These are phyloP conservation scores for Dipodascus geniculatus DNA, from an alignment of 805 yeast genomes.

Conservation along the genomic window DNA sequence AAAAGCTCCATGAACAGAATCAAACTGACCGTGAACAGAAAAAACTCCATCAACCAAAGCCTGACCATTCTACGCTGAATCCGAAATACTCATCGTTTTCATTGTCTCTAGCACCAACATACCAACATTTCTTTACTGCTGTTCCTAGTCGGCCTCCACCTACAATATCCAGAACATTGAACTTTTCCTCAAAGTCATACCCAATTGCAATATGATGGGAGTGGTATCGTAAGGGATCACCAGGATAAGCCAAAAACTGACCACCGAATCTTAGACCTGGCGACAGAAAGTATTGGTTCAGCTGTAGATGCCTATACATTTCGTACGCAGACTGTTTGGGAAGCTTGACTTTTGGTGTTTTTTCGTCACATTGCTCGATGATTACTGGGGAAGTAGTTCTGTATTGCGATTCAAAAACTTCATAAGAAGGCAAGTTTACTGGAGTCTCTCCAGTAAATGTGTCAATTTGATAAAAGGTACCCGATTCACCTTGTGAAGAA, in stretches of 20 bases:
- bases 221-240: constrained; percentile 85
- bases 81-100: constrained; percentile 23
- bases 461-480: constrained; percentile 5
- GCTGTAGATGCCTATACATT: constrained; percentile 32
- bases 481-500: constrained; percentile 4
- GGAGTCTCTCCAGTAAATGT: constrained; percentile 5
- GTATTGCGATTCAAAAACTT: constrained; percentile 5
- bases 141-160: constrained; percentile 90
- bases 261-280: constrained; percentile 94
- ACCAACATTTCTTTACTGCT: constrained; percentile 79
- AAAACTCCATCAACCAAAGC: constrained; percentile 52
- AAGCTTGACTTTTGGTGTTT: neutral
- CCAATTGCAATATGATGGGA: constrained; percentile 68
- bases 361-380: neutral
- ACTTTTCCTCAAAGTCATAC: constrained; percentile 36
- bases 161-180: constrained; percentile 45
- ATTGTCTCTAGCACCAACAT: constrained; percentile 29
- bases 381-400: neutral
- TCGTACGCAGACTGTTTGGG: constrained; percentile 18
- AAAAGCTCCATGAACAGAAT: too few relatives aligned
- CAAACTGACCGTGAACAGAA: too few relatives aligned
- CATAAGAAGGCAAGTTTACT: constrained; percentile 9
- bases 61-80: constrained; percentile 92
- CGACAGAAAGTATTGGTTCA: constrained; percentile 41
- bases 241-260: constrained; percentile 80